A percentile compares a stretch with the other conserved stretches of the same genome.
phyloP scores from a whole-genome alignment of 1,284 basidiomycete genomes.

The Ceratobasidium sp. region DNA sequence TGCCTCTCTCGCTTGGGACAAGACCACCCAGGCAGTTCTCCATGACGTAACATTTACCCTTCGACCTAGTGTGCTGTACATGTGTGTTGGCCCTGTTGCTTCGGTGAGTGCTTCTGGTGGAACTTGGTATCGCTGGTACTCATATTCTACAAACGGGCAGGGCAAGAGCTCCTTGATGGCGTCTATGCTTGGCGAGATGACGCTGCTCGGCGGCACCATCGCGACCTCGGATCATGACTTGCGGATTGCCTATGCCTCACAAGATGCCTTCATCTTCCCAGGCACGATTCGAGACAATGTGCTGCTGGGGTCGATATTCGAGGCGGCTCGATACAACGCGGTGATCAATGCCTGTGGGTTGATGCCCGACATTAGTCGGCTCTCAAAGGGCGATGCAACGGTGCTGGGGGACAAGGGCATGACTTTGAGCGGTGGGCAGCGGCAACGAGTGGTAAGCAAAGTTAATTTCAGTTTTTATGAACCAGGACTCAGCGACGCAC shows the following conservation, averaged over 20 bases:
- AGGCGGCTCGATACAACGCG: slow-evolving; percentile 49
- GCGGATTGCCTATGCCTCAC: slow-evolving; percentile 51
- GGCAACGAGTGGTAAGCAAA: slow-evolving; percentile 50
- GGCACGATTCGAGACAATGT: slow-evolving; percentile 51
- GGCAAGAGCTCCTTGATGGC: slow-evolving; percentile 46
- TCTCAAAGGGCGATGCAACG: slow-evolving; percentile 46
- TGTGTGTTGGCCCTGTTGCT: slow-evolving; percentile 51
- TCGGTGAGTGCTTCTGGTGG: slow-evolving; percentile 45
- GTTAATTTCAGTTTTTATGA: background rate
- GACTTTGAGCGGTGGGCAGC: slow-evolving; percentile 51
- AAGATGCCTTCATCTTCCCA: slow-evolving; percentile 52
- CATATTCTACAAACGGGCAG: slow-evolving; percentile 1
- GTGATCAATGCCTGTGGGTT: slow-evolving; percentile 51
- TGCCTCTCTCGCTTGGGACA: slow-evolving; percentile 42
- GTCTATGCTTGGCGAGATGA: slow-evolving; percentile 45
- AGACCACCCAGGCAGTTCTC: slow-evolving; percentile 23
- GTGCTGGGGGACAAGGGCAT: slow-evolving; percentile 49
- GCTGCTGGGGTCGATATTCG: slow-evolving; percentile 46
- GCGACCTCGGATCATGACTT: slow-evolving; percentile 3
- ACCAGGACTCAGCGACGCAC: background rate
- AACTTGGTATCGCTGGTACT: background rate
- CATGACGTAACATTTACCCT: slow-evolving; percentile 47
- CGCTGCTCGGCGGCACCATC: slow-evolving; percentile 24
- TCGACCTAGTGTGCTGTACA: slow-evolving; percentile 46
- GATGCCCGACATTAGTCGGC: slow-evolving; percentile 38